Evolutionary conservation across 345 rosid genomes (phyloP).

Genomic region (Cardamine chenopodiifolia): DNA sequence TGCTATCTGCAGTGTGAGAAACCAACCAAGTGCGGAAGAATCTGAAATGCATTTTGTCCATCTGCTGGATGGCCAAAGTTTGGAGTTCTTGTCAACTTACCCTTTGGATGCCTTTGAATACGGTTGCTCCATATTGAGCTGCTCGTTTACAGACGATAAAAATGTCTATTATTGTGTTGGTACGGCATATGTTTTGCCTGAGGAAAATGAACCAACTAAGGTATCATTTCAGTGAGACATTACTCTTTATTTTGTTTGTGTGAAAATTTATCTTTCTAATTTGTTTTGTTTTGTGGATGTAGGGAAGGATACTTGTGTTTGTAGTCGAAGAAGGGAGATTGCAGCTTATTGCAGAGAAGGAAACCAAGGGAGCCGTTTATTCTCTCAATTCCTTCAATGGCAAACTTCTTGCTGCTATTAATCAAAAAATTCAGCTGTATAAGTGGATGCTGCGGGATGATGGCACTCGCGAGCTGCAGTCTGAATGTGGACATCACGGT

Average conservation of each 20-base stretch:
- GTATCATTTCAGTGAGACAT: slow-evolving; percentile 42
- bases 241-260: not conserved
- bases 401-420: slow-evolving; percentile 86
- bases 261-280: not conserved
- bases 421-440: slow-evolving; percentile 87
- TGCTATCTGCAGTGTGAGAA: slow-evolving; percentile 80
- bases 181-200: slow-evolving; percentile 90
- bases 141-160: slow-evolving; percentile 78
- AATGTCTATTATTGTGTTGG: slow-evolving; percentile 91
- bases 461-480: slow-evolving; percentile 78
- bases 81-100: slow-evolving; percentile 76
- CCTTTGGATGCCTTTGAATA: slow-evolving; percentile 83
- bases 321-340: slow-evolving; percentile 81
- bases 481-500: slow-evolving; percentile 92
- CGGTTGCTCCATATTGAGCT: slow-evolving; percentile 92
- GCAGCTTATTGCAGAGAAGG: slow-evolving; percentile 89
- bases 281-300: slow-evolving; percentile 21
- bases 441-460: slow-evolving; percentile 96
- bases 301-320: slow-evolving; percentile 94
- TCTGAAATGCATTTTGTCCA: slow-evolving; percentile 80
- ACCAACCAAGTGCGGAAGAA: slow-evolving; percentile 71
- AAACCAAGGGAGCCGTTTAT: slow-evolving; percentile 90
- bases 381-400: slow-evolving; percentile 91
- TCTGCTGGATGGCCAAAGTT: slow-evolving; percentile 83
- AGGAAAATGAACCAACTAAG: slow-evolving; percentile 88